phyloP scores from a whole-genome alignment of 225 moss, liverwort and hornwort species.

The Marchantia paleacea region DNA sequence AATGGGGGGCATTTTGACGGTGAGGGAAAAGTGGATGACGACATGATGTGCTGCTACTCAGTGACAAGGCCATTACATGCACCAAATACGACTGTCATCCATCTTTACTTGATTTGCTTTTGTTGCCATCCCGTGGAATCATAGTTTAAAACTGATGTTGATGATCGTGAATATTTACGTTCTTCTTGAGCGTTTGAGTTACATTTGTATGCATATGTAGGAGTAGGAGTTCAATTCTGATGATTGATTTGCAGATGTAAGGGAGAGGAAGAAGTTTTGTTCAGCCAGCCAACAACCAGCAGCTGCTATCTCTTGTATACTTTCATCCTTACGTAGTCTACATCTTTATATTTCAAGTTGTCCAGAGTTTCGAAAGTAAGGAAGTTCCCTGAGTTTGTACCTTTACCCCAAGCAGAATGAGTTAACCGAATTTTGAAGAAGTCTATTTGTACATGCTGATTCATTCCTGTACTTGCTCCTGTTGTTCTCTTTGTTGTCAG shows the following conservation, averaged over 20 bases:
- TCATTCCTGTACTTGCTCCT: neutral
- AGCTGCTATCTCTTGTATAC: neutral
- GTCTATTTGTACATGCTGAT: neutral
- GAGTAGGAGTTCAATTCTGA: neutral
- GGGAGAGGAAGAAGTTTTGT: neutral
- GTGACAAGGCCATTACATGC: conserved; percentile 4
- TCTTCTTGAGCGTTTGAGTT: neutral
- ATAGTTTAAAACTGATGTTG: too few relatives aligned
- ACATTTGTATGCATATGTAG: neutral
- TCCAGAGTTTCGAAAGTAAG: neutral
- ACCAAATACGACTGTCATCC: neutral
- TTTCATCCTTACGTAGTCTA: neutral
- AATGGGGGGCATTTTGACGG: conserved; percentile 36
- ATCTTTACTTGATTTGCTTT: neutral
- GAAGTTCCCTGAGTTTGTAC: neutral
- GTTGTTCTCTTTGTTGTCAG: neutral
- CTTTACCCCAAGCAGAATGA: neutral
- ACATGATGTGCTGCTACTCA: conserved; percentile 12
- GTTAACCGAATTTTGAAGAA: neutral
- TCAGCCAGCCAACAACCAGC: neutral
- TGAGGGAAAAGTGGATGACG: conserved; percentile 30
- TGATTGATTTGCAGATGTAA: conserved; percentile 3
- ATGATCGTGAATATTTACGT: neutral
- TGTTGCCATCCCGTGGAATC: neutral
- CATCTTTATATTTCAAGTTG: neutral